A percentile compares a stretch with the other conserved stretches of the same genome.
These are phyloP conservation scores for Aegilops bicornis DNA, from an alignment of 176 grass and related monocot species.

Conservation along the genomic window DNA sequence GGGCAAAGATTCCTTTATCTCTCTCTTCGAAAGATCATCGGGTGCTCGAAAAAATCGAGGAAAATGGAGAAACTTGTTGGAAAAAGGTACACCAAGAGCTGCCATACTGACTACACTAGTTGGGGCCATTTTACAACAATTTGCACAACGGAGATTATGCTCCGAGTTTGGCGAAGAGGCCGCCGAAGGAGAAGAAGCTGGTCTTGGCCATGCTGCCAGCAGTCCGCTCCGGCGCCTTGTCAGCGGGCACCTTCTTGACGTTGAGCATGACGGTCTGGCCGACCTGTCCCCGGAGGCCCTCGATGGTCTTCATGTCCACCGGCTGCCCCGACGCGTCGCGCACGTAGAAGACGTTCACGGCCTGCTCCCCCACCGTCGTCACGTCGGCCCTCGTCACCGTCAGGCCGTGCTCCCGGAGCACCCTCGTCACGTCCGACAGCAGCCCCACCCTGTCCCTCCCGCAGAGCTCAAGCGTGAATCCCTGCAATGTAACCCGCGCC, in stretches of 20 bases:
- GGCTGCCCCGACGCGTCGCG: conserved; percentile 64
- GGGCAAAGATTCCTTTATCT: background rate
- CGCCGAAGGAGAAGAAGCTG: conserved; percentile 87
- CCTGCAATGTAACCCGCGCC: conserved; percentile 38
- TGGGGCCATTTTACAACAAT: background rate
- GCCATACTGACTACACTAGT: conserved; percentile 25
- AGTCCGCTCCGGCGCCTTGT: conserved; percentile 31
- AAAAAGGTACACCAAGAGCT: background rate
- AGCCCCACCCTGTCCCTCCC: conserved; percentile 82
- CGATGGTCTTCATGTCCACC: conserved; percentile 75
- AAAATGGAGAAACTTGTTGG: background rate
- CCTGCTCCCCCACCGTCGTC: conserved; percentile 61
- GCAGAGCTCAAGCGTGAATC: conserved; percentile 88
- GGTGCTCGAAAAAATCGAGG: background rate
- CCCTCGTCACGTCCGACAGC: conserved; percentile 74
- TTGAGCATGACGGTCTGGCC: conserved; percentile 87
- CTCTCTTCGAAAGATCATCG: background rate
- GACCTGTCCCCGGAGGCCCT: conserved; percentile 69
- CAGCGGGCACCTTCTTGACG: conserved; percentile 60
- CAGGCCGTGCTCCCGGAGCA: conserved; percentile 72
- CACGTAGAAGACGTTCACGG: conserved; percentile 73
- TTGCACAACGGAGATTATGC: conserved; percentile 1
- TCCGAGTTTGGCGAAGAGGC: conserved; percentile 70
- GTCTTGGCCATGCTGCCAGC: conserved; percentile 26
- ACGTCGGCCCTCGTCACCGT: conserved; percentile 71